These are phyloP conservation scores for Ceratocystis lukuohia DNA, from an alignment of 2,329 filamentous ascomycete species.

Conservation along the genomic window DNA sequence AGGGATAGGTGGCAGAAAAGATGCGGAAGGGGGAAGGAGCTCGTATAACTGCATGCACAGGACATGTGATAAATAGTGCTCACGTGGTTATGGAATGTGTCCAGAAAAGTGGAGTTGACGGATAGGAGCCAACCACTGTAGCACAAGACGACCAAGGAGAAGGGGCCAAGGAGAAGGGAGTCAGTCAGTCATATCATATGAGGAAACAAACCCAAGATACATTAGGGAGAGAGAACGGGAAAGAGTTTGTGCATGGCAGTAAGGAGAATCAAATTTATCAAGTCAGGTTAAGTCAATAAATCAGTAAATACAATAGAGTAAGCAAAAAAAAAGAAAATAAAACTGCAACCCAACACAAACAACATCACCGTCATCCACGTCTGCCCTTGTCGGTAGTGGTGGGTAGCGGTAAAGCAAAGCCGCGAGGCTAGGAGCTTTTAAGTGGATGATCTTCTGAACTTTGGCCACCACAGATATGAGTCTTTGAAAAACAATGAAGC, in stretches of 20 bases:
- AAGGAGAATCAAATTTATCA: background rate
- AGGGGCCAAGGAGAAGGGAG: too few species aligned
- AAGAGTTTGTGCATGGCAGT: background rate
- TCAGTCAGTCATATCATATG: too few species aligned
- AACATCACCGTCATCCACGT: background rate
- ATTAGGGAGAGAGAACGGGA: too few species aligned
- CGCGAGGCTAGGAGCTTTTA: conserved; percentile 15
- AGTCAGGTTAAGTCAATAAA: background rate
- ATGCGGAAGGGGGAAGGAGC: too few species aligned
- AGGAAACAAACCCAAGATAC: too few species aligned
- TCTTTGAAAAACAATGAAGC: conserved; percentile 19
- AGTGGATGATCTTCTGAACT: conserved; percentile 17
- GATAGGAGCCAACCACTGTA: too few species aligned
- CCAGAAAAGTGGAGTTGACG: too few species aligned
- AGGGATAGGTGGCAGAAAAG: too few species aligned
- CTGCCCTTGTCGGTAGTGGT: background rate
- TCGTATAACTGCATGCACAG: too few species aligned
- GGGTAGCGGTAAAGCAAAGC: conserved; percentile 5
- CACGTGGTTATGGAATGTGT: too few species aligned
- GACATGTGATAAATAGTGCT: too few species aligned
- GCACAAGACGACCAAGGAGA: too few species aligned
- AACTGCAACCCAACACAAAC: background rate
- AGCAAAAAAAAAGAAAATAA: background rate
- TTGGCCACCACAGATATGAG: conserved; percentile 17
- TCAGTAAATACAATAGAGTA: background rate